Evolutionary conservation across 495 filamentous ascomycete species (phyloP).

Genomic region (Xylaria venustula): DNA sequence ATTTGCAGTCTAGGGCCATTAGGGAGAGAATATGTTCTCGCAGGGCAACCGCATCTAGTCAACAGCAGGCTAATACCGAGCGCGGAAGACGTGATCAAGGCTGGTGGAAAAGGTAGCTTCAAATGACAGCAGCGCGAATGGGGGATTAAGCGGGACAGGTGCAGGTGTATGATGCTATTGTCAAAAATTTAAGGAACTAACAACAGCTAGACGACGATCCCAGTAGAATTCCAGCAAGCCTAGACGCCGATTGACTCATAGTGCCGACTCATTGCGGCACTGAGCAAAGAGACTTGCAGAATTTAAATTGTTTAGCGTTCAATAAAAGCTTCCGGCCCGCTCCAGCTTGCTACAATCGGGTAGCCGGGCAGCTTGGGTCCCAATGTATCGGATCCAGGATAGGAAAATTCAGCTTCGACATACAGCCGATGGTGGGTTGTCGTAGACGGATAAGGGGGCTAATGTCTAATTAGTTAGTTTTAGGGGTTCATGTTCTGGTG

Average conservation of each 20-base stretch:
- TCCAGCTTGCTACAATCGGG: constrained; percentile 6
- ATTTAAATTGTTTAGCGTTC: neutral
- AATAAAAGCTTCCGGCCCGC: neutral
- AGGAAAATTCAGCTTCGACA: constrained; percentile 4
- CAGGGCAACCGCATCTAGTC: neutral
- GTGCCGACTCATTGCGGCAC: neutral
- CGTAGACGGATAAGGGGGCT: neutral
- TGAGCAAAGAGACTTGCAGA: neutral
- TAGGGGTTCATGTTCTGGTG: no score
- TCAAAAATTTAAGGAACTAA: neutral
- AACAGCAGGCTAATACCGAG: neutral
- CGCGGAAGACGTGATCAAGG: neutral
- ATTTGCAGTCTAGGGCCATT: constrained; percentile 1
- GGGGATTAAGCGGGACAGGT: neutral
- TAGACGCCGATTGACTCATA: constrained; percentile 3
- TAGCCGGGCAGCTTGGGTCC: neutral
- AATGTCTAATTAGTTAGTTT: no score
- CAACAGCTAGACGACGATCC: neutral
- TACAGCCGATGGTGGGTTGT: neutral
- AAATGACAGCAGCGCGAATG: neutral
- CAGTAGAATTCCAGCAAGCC: no score
- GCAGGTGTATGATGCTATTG: neutral
- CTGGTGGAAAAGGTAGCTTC: neutral
- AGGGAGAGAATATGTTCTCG: neutral
- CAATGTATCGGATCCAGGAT: constrained; percentile 10